Base-by-base conservation (phyloP, 2,329 filamentous ascomycete species). In the Trichophyton rubrum region DNA sequence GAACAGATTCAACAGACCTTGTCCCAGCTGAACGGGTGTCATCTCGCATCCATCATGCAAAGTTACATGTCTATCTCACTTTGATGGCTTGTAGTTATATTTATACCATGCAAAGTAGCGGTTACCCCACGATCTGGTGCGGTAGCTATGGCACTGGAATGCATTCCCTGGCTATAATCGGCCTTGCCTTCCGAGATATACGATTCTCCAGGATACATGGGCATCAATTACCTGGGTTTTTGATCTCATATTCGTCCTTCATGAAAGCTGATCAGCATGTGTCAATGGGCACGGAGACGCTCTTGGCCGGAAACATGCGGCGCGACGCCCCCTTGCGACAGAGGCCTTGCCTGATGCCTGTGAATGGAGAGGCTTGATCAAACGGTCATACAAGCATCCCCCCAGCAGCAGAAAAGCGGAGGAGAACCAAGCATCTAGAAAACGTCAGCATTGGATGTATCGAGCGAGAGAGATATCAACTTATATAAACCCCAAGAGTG, bases 211-310 rank as follows among this genome's bases (percentile, higher is more conserved):
- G 8, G 33, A 13, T 38, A 38, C 11, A 38, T 99, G 96, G 71
- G 89, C 92, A 22, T 78, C 99, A 40, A 75, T 97, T 33, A 93
- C 93, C 3, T 55, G 24, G n/a, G n/a, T 2, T 35, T 30, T 27
- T 24, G 27, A 17, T 27, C 9, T 15, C 15, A 35, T 55, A 27
- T n/a, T 55, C 13, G n/a, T 35, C 15, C 27, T n/a, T 20, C n/a
- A 17, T 30, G 15, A 33, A 7, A 55, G 27, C 51, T 30, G 51
- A 55, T 55, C 51, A 20, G 51, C 51, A 55, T 55, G 51, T 33
- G 33, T 17, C 6, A 55, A 6, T 9, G n/a, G 15, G 33, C 51
- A 35, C 20, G 51, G 51, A 8, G 51, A 35, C 27, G n/a, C n/a
- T 27, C 30, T 55, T 24, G 51, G 51, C 51, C 51, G 51, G 51